phyloP scores from a whole-genome alignment of 1,284 basidiomycete species.

The Anthracocystis setariae region DNA sequence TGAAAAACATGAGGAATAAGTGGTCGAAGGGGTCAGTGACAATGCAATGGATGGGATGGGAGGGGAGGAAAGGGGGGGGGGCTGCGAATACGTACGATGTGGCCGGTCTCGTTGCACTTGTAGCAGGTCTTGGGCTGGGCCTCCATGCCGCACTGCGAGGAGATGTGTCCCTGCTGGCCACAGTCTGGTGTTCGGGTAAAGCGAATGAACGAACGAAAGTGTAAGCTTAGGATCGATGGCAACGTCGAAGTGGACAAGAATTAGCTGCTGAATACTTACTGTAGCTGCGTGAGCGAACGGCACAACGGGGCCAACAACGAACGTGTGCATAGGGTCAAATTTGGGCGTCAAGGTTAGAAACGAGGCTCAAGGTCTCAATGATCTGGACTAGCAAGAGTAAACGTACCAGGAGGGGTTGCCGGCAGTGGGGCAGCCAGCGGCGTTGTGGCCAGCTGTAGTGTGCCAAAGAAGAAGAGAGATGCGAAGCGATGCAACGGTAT shows the following conservation, averaged over 20 bases:
- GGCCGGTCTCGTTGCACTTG: slow-evolving; percentile 62
- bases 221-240: background rate
- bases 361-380: background rate
- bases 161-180: slow-evolving; percentile 62
- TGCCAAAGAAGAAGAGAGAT: background rate
- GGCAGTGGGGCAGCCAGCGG: slow-evolving; percentile 62
- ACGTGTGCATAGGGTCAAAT: background rate
- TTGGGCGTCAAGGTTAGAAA: background rate
- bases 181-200: no score
- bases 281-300: slow-evolving; percentile 14
- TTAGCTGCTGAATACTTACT: slow-evolving; percentile 32
- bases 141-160: slow-evolving; percentile 61
- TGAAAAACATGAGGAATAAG: no score
- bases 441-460: slow-evolving; percentile 61
- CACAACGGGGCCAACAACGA: background rate
- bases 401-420: slow-evolving; percentile 63
- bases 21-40: background rate
- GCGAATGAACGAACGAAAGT: no score
- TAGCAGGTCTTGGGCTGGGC: slow-evolving; percentile 65
- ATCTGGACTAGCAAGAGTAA: background rate
- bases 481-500: slow-evolving; percentile 2
- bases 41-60: no score
- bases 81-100: slow-evolving; percentile 42
- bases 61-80: background rate
- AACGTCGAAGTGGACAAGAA: no score